Base-by-base conservation (phyloP, 805 yeast species). In the Barnettozyma californica region DNA sequence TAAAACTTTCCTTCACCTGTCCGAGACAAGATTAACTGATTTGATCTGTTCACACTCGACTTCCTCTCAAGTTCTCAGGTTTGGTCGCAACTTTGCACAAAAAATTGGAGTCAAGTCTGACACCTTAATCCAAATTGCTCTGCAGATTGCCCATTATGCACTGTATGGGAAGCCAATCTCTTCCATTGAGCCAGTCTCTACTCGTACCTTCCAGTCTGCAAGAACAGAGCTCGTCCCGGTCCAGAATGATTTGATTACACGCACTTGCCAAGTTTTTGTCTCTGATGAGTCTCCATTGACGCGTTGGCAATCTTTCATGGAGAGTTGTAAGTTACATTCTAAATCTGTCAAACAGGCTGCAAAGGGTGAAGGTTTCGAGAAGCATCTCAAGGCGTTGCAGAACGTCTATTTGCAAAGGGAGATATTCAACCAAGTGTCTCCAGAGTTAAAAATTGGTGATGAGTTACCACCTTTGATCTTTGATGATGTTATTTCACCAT, bases 91-190 rank as follows among this genome's bases (percentile, higher is more conserved):
- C 49, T 77, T 81, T 52, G 87, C 90, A 53, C 82, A 82, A 57
- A 83, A 81, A 52, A 79, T 86, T 81, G 92, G 90, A 38, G 80
- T 81, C 61, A 83, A 88, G 40, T 91, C 96, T 0, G 97, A 90
- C 69, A 92, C 96, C 0, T 84, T 86, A 70, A 84, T 89, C 37
- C 97, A 90, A 65, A 79, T 90, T 79, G 86, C 94, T 9, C 80
- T 90, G 66, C 97, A 90, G 64, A 83, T 92, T 9, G 88, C 96
- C 2, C 91, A 90, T 65, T 90, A 89, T 64, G 94, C 96, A 0
- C 72, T 90, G 39, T 90, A 90, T 59, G 97, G 97, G 18, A 85
- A 83, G 60, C 87, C 87, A 48, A 94, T 86, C 56, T 86, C 92
- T 53, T 84, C 95, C 1, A 84, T 87, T 57, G 97, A 90, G 67